These are phyloP conservation scores for Eimeria necatrix DNA, from an alignment of 169 alveolate species.

Conservation along the genomic window DNA sequence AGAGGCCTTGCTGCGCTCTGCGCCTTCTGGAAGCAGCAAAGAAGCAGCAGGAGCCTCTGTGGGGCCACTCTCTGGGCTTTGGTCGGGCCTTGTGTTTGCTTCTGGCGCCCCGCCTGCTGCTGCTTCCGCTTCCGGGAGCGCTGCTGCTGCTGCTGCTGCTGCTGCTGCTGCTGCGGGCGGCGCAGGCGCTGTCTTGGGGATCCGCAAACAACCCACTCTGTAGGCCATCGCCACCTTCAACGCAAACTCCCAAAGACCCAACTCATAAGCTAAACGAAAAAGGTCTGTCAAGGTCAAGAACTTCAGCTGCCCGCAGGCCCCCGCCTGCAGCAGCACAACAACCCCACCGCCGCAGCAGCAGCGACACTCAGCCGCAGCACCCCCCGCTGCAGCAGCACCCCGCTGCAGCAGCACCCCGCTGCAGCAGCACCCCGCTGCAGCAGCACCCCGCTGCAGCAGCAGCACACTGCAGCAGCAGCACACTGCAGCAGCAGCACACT, in stretches of 20 bases:
- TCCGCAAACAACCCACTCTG: conserved; percentile 72
- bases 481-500: not conserved
- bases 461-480: not conserved
- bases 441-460: not conserved
- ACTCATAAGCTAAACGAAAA: conserved; percentile 74
- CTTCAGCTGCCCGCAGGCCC: conserved; percentile 75
- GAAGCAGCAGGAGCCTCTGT: too few species aligned
- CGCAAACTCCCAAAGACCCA: conserved; percentile 78
- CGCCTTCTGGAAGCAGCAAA: too few species aligned
- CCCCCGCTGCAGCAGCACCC: not conserved
- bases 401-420: too few species aligned
- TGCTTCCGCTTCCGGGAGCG: not conserved
- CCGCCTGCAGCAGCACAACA: conserved; percentile 59
- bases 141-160: conserved; percentile 19
- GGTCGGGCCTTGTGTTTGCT: not conserved
- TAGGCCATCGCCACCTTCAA: conserved; percentile 77
- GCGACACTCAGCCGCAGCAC: not conserved
- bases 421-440: not conserved
- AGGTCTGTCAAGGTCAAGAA: conserved; percentile 66
- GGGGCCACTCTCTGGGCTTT: not conserved
- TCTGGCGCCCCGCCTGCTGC: not conserved
- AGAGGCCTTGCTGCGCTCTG: too few species aligned
- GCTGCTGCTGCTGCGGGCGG: not conserved
- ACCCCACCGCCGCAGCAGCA: not conserved
- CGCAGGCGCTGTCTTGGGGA: conserved; percentile 6